A percentile compares a stretch with the other conserved stretches of the same genome.
Conservation (phyloP, 768 basidiomycete genomes). For the Agaricus sinodeliciosus region DNA sequence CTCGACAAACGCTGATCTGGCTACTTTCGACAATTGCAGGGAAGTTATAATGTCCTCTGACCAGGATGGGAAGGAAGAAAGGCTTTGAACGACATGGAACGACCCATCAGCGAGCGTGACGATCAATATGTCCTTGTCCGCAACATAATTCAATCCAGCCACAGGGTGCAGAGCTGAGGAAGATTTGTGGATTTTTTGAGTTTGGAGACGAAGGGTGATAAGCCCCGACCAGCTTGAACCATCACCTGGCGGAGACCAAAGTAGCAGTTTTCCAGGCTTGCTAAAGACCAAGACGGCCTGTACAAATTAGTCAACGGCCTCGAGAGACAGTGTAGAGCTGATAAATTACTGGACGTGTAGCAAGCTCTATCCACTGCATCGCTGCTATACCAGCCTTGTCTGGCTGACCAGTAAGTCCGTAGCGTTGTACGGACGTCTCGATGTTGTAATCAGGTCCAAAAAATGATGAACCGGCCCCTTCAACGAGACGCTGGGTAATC, state of each 20-base stretch:
- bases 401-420: slow-evolving; percentile 21
- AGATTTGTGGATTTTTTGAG: slow-evolving; percentile 44
- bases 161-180: slow-evolving; percentile 55
- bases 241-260: slow-evolving; percentile 40
- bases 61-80: slow-evolving; percentile 38
- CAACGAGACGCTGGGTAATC: slow-evolving; percentile 39
- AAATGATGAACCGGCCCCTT: slow-evolving; percentile 15
- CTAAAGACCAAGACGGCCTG: slow-evolving; percentile 54
- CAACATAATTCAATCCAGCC: slow-evolving; percentile 53
- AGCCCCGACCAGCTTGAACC: slow-evolving; percentile 40
- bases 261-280: slow-evolving; percentile 52
- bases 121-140: slow-evolving; percentile 43
- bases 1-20: slow-evolving; percentile 44
- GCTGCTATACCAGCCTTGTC: slow-evolving; percentile 43
- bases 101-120: slow-evolving; percentile 66
- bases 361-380: slow-evolving; percentile 47
- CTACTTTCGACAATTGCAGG: slow-evolving; percentile 39
- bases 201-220: slow-evolving; percentile 35
- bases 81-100: slow-evolving; percentile 49
- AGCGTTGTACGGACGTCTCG: slow-evolving; percentile 23
- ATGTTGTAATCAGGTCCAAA: slow-evolving; percentile 31
- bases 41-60: slow-evolving; percentile 24
- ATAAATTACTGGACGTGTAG: slow-evolving; percentile 30
- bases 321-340: background rate
- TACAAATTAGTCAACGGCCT: background rate